Percentiles rank a stretch among this genome's conserved stretches.
phyloP scores from a whole-genome alignment of 441 rosid species.

The Erodium moschatum region DNA sequence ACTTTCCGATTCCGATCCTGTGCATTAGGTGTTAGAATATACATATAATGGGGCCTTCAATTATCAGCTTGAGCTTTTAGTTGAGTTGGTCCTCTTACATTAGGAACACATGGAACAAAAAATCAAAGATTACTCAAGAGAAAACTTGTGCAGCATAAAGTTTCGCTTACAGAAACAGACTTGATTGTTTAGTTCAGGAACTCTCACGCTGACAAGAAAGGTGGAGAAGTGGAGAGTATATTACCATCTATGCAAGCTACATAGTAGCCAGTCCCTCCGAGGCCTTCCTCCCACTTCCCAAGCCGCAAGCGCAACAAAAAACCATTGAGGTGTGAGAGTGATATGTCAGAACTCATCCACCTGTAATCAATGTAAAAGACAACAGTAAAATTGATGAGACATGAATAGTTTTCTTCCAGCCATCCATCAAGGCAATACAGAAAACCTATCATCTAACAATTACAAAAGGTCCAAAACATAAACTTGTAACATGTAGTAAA shows the following conservation, averaged over 20 bases:
- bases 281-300: conserved; percentile 67
- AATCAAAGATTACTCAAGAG: not conserved
- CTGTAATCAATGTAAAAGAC: conserved; percentile 27
- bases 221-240: not conserved
- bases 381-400: no score
- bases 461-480: no score
- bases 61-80: no score
- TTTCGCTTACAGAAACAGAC: not conserved
- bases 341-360: conserved; percentile 43
- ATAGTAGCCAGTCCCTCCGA: conserved; percentile 63
- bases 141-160: not conserved
- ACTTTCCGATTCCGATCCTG: conserved; percentile 34
- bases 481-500: not conserved
- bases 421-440: no score
- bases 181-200: not conserved
- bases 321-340: conserved; percentile 55
- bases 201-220: not conserved
- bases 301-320: conserved; percentile 70
- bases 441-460: no score
- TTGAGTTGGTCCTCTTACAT: no score
- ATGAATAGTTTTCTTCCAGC: no score
- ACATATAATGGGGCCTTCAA: no score
- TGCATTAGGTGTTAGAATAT: no score
- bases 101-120: not conserved
- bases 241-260: conserved; percentile 74